Conservation (phyloP, 768 basidiomycete genomes). For the Amanita fuliginea region DNA sequence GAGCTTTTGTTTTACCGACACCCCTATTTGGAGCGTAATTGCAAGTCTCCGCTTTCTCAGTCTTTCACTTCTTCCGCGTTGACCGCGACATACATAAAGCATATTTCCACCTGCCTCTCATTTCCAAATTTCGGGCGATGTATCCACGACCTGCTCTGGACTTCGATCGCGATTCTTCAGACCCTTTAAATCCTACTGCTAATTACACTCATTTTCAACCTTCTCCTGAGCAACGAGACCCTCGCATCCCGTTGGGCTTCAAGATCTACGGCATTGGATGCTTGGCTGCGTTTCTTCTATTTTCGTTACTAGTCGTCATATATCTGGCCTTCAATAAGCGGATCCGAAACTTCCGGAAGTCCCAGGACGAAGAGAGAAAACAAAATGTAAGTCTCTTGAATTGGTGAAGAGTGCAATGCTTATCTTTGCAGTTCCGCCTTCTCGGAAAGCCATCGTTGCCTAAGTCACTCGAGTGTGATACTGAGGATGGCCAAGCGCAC, state of each 20-base stretch:
- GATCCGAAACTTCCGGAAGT: not conserved
- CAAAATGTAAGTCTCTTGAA: not conserved
- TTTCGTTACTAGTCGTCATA: not conserved
- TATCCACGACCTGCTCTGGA: not conserved
- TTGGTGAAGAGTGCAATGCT: too few relatives aligned
- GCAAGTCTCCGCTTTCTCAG: not conserved
- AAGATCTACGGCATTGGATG: conserved; percentile 5
- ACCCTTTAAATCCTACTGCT: conserved; percentile 5
- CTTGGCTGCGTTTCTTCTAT: not conserved
- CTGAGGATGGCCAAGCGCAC: not conserved
- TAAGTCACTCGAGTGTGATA: not conserved
- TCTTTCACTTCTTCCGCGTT: not conserved
- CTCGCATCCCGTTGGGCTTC: conserved; percentile 3
- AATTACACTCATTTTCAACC: conserved; percentile 7
- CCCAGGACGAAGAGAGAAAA: not conserved
- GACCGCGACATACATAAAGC: not conserved
- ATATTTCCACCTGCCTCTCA: not conserved
- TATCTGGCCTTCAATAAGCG: not conserved
- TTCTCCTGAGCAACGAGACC: conserved; percentile 2
- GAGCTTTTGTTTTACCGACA: not conserved
- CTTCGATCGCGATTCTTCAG: not conserved
- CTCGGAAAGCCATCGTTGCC: not conserved
- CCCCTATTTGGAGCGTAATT: not conserved
- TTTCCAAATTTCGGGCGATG: conserved; percentile 1
- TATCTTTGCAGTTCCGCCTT: not conserved